Base-by-base conservation (phyloP, 352 stramenopile genomes). In the Blastocystis hominis region DNA sequence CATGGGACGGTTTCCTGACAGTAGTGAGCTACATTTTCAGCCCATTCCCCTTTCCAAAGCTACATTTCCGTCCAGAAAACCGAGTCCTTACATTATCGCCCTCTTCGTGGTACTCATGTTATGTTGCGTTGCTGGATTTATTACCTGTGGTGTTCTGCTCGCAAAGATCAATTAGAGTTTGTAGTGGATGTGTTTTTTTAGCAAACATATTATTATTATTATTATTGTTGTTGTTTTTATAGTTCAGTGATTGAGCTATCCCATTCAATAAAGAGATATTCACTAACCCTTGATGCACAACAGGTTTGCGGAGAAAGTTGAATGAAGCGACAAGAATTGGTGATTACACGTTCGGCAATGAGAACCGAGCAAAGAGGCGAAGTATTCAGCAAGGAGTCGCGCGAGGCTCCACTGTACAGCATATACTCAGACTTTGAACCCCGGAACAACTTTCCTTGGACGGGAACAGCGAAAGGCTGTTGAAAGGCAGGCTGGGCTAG, bases 101-200 rank as follows among this genome's bases (percentile, higher is more conserved):
- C 34, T 80, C 20, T 34, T 80, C 20, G 30, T 80, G 3, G 6
- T 80, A 20, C 42, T 80, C 17, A 80, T 80, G 70, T 4, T 80
- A n/a, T 20, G 53, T 7, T 80, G 70, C 42, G 38, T 80, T n/a
- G 70, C 70, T 15, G 70, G 70, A 24, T 61, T 80, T 7, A 46
- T 80, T 36, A 64, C 50, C 2, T 80, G 46, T n/a, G 70, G 70
- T n/a, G 24, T 80, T 46, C 63, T 40, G 70, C 46, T 80, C n/a
- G 70, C 70, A 3, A 80, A 64, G 53, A 17, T 80, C 38, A n/a
- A 80, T 64, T 64, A 63, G 63, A 13, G 24, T 50, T 20, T 66
- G 38, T 80, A 44, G 46, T 80, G 24, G 44, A 77, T 77, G 46
- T 77, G 15, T 47, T 53, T 36, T 77, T 6, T 61, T 54, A 59